These are phyloP conservation scores for Salix exigua DNA, from an alignment of 345 rosid species.

Conservation along the genomic window DNA sequence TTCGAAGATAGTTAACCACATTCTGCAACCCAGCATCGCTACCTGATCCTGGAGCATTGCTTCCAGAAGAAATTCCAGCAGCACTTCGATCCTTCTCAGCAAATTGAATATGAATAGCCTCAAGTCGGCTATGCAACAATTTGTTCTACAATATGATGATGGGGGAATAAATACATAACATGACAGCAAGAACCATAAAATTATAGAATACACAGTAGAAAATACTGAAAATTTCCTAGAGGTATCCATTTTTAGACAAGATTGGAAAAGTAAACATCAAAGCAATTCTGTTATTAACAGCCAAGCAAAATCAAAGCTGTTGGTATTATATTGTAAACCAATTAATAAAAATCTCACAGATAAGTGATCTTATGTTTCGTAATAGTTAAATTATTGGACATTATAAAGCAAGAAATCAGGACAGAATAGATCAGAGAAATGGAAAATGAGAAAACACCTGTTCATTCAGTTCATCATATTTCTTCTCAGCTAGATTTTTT, in stretches of 20 bases:
- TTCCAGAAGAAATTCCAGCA: conserved; percentile 46
- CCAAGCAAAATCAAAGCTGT: no score
- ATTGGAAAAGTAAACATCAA: no score
- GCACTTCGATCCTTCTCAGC: conserved; percentile 67
- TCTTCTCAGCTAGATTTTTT: conserved; percentile 64
- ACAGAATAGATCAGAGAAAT: background rate
- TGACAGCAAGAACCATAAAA: background rate
- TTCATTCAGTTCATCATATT: conserved; percentile 70
- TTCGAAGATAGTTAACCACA: conserved; percentile 78
- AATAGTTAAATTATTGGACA: background rate
- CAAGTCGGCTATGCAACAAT: conserved; percentile 69
- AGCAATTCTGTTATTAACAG: no score
- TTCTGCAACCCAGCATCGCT: conserved; percentile 71
- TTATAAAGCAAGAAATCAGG: no score
- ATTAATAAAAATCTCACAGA: no score
- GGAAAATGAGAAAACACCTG: conserved; percentile 50
- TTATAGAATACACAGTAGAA: background rate
- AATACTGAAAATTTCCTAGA: no score
- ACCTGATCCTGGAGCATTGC: conserved; percentile 35
- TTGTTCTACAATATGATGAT: conserved; percentile 50
- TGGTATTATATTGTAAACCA: no score
- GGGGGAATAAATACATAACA: background rate
- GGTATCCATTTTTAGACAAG: no score
- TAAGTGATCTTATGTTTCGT: no score
- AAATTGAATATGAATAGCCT: conserved; percentile 73